Base-by-base conservation (phyloP, 768 basidiomycete species). In the Tulasnella sp. region DNA sequence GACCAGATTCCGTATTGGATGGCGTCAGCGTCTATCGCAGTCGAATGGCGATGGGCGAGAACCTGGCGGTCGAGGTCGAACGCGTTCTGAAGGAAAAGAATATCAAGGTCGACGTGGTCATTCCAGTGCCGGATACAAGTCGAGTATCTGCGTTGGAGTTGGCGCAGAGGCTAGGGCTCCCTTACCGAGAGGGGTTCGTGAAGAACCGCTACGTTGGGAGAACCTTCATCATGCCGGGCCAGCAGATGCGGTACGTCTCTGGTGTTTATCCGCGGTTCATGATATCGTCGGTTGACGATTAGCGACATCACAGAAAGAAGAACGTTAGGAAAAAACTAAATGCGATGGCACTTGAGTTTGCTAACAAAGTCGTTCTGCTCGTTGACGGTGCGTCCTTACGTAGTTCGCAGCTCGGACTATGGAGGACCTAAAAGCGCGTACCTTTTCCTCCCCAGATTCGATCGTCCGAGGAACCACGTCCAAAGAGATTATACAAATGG, bases 201-300 rank as follows among this genome's bases (percentile, higher is more conserved):
- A 99, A 99, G 87, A 99, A 99, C 84, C 91, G 98, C 44, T 99
- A 99, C 85, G 95, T 99, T 42, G 98, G 96, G 3, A 87, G 98
- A 81, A 99, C 98, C 0, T 99, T 99, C 84, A 99, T 99, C 85
- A 99, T 99, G 98, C 97, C 98, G 10, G 98, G 97, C 32, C 98
- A 99, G 83, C 92, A 94, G 84, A 93, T 95, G 91, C 90, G 96
- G 94, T 90, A 72, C 78, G 79, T 82, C 69, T 67, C 5, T 77
- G 18, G 39, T 20, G n/a, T 42, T 42, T 15, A 29, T 2, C 44
- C 3, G 55, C 55, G 23, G 26, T 18, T 5, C 10, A 23, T 39
- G 40, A 42, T 5, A 13, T 26, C 2, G 48, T 37, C 11, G 32
- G 23, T 26, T 51, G 32, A n/a, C 16, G 51, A 11, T 32, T 55